Percentiles rank a stretch among this genome's conserved stretches.
phyloP scores from a whole-genome alignment of 192 early-diverging fungal genomes.

The Funneliformis mosseae region DNA sequence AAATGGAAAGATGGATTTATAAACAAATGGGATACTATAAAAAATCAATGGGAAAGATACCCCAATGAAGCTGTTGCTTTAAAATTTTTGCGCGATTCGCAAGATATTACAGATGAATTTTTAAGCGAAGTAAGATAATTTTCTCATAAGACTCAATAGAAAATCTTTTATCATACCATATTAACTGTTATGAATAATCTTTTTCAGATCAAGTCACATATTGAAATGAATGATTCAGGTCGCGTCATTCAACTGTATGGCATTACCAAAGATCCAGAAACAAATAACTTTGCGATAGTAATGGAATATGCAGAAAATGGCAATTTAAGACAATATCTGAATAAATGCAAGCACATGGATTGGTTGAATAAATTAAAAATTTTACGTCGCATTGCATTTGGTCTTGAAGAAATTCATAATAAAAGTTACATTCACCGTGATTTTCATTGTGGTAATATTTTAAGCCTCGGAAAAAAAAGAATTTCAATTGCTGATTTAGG shows the following conservation, averaged over 20 bases:
- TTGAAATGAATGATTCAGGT: neutral
- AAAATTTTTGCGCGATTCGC: neutral
- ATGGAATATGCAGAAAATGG: constrained; percentile 42
- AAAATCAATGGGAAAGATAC: neutral
- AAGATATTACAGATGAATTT: neutral
- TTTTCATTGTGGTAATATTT: constrained; percentile 48
- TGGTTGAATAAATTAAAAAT: neutral
- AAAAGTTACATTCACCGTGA: constrained; percentile 42
- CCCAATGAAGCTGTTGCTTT: neutral
- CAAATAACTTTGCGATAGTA: constrained; percentile 43
- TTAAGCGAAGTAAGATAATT: neutral
- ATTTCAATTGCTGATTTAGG: constrained; percentile 38
- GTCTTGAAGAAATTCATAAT: constrained; percentile 40
- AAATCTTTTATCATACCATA: too few relatives aligned
- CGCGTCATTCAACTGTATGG: constrained; percentile 33
- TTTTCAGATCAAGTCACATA: neutral
- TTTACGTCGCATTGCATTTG: constrained; percentile 34
- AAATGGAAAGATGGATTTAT: neutral
- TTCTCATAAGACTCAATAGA: neutral
- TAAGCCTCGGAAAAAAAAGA: constrained; percentile 20
- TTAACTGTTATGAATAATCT: neutral
- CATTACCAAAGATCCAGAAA: constrained; percentile 39
- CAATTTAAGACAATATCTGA: neutral
- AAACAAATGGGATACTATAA: neutral
- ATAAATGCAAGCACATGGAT: neutral